These are phyloP conservation scores for Orbilia blumenaviensis DNA, from an alignment of 2,329 filamentous ascomycete species.

Conservation along the genomic window DNA sequence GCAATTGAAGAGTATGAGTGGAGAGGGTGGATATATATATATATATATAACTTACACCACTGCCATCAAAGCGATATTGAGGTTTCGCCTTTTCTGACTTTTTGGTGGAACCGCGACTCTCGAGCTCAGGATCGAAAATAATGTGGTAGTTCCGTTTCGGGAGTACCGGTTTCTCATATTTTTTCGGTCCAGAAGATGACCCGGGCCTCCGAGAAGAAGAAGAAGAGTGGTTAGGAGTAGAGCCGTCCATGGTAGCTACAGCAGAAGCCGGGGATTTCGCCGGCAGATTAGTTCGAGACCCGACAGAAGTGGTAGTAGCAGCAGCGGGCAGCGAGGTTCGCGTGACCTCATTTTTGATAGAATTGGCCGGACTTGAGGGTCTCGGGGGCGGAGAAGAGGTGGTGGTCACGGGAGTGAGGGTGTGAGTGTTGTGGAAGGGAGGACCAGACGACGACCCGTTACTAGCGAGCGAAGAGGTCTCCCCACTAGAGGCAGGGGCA, in stretches of 20 bases:
- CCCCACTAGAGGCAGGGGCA: conserved; percentile 40
- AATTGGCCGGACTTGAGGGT: conserved; percentile 46
- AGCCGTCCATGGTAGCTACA: conserved; percentile 25
- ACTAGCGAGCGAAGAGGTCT: conserved; percentile 51
- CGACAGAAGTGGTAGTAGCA: not conserved
- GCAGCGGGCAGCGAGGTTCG: not conserved
- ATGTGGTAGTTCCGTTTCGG: conserved; percentile 67
- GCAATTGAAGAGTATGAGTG: conserved; percentile 56
- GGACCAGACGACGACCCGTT: conserved; percentile 46
- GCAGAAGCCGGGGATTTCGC: not conserved
- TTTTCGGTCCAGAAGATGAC: conserved; percentile 37
- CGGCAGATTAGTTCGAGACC: conserved; percentile 4
- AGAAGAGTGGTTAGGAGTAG: not conserved
- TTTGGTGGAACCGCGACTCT: conserved; percentile 67
- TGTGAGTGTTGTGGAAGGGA: conserved; percentile 44
- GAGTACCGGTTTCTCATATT: conserved; percentile 63
- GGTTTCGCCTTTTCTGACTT: conserved; percentile 65
- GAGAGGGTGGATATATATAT: no score
- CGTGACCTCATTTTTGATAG: conserved; percentile 31
- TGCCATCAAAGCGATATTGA: conserved; percentile 66
- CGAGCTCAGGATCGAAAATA: conserved; percentile 72
- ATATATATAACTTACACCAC: conserved; percentile 64
- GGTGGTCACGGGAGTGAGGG: conserved; percentile 52
- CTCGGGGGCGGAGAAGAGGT: conserved; percentile 50
- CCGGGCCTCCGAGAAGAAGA: conserved; percentile 31